Evolutionary conservation across 2,329 filamentous ascomycete genomes (phyloP).

Genomic region (Neofusicoccum laricinum): DNA sequence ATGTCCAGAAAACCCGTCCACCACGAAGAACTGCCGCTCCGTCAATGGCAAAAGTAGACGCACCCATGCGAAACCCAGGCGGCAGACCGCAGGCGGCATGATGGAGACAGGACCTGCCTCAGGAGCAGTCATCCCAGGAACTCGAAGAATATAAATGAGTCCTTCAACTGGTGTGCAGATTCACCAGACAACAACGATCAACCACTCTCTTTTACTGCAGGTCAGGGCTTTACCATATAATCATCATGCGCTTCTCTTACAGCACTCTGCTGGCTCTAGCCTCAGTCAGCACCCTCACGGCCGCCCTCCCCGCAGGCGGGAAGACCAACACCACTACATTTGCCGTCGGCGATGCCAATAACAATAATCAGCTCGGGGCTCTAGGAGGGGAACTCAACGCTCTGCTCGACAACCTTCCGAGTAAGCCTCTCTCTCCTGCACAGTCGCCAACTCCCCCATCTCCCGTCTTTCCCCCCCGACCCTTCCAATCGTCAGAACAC

Average conservation of each 20-base stretch:
- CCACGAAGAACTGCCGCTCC: not conserved
- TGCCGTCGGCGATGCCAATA: not conserved
- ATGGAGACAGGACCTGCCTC: not conserved
- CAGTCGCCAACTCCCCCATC: too few relatives aligned
- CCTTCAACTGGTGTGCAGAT: not conserved
- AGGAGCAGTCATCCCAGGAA: not conserved
- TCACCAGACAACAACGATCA: not conserved
- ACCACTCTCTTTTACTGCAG: not conserved
- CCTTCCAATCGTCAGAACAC: too few relatives aligned
- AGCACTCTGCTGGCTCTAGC: not conserved
- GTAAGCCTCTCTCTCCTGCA: not conserved
- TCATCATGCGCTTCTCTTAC: not conserved
- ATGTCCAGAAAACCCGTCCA: not conserved
- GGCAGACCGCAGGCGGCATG: not conserved
- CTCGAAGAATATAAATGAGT: not conserved
- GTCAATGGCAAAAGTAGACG: not conserved
- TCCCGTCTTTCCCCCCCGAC: too few relatives aligned
- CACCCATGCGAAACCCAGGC: too few relatives aligned
- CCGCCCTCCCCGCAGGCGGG: not conserved
- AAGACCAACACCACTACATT: not conserved
- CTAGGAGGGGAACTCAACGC: not conserved
- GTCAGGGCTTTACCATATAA: not conserved
- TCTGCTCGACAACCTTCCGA: not conserved
- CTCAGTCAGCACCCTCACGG: not conserved
- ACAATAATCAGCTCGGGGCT: not conserved